These are phyloP conservation scores for Tylopilus balloui DNA, from an alignment of 768 basidiomycete species.

Conservation along the genomic window DNA sequence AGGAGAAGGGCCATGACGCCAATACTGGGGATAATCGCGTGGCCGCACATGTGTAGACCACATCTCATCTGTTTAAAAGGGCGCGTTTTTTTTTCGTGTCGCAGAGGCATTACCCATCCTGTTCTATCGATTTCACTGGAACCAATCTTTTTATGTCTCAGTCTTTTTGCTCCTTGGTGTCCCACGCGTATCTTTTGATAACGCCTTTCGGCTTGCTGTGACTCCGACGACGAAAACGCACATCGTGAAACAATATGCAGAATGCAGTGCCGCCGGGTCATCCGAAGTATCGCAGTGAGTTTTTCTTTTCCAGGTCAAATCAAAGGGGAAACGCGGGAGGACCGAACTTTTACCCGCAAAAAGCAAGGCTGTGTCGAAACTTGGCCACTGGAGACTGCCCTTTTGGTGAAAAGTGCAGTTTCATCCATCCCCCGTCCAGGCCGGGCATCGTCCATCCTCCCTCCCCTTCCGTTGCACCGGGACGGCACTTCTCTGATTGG, in stretches of 20 bases:
- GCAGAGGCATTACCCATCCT: slow-evolving; percentile 19
- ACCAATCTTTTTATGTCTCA: neutral
- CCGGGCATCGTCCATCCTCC: slow-evolving; percentile 7
- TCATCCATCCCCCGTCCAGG: slow-evolving; percentile 34
- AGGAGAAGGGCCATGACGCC: slow-evolving; percentile 4
- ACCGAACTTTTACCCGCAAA: slow-evolving; percentile 8
- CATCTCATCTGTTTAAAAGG: slow-evolving; percentile 32
- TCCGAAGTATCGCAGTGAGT: slow-evolving; percentile 33
- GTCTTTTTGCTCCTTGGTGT: neutral
- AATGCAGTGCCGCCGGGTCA: slow-evolving; percentile 12
- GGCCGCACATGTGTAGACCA: slow-evolving; percentile 29
- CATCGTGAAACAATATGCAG: slow-evolving; percentile 8
- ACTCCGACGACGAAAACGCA: slow-evolving; percentile 5
- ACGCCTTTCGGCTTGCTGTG: neutral
- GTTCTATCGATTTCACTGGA: slow-evolving; percentile 8
- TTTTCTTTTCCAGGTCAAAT: slow-evolving; percentile 2
- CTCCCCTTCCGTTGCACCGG: slow-evolving; percentile 14
- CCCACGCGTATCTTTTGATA: neutral
- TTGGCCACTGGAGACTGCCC: slow-evolving; percentile 34
- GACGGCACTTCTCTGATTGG: slow-evolving; percentile 17
- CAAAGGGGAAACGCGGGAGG: neutral
- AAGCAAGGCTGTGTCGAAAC: slow-evolving; percentile 38
- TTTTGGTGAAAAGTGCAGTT: slow-evolving; percentile 37
- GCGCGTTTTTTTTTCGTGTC: slow-evolving; percentile 16
- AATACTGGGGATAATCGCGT: slow-evolving; percentile 29